phyloP scores from a whole-genome alignment of 225 moss, liverwort and hornwort genomes.

The Antitrichia curtipendula region DNA sequence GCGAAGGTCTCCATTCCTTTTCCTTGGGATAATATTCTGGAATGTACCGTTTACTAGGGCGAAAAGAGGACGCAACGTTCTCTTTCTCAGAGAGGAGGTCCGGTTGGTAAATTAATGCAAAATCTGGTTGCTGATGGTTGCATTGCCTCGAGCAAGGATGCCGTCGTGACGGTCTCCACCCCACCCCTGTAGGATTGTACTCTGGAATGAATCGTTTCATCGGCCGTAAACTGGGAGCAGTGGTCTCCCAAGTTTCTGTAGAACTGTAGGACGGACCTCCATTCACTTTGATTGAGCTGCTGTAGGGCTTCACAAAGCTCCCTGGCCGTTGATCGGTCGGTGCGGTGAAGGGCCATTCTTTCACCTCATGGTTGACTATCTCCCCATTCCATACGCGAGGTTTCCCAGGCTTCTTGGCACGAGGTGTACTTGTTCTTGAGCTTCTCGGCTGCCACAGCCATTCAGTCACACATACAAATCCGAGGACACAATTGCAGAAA shows the following conservation, averaged over 20 bases:
- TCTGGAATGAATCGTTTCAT: slow-evolving; percentile 10
- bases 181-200: not conserved
- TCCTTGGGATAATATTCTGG: not conserved
- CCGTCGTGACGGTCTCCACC: slow-evolving; percentile 4
- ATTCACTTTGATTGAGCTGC: slow-evolving; percentile 21
- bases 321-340: not conserved
- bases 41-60: slow-evolving; percentile 8
- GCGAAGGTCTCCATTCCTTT: slow-evolving; percentile 21
- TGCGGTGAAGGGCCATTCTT: not conserved
- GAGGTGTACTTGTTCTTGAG: not conserved
- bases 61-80: not conserved
- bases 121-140: not conserved
- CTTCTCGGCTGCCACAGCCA: not conserved
- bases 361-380: not conserved
- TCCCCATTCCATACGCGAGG: not conserved
- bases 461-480: not conserved
- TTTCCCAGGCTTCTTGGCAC: not conserved
- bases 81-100: not conserved
- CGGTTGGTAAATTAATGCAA: slow-evolving; percentile 1
- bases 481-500: not conserved
- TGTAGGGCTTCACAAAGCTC: not conserved
- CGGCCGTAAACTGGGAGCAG: not conserved
- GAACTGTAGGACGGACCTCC: slow-evolving; percentile 14
- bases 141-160: slow-evolving; percentile 12
- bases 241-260: slow-evolving; percentile 16